These are phyloP conservation scores for Boletales sp. DNA, from an alignment of 768 basidiomycete species.

Conservation along the genomic window DNA sequence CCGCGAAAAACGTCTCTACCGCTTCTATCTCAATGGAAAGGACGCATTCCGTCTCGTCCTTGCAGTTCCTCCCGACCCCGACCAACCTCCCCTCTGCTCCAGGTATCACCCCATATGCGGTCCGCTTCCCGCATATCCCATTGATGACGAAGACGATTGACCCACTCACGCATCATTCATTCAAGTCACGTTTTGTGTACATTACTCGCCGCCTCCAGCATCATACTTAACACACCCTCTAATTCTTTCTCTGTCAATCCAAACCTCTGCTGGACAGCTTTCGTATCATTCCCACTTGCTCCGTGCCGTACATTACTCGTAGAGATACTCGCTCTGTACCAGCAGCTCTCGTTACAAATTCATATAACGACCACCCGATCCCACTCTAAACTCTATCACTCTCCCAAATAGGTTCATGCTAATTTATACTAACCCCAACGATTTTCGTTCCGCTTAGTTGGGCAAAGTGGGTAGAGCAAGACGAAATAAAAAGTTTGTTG, in stretches of 20 bases:
- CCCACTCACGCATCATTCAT: constrained; percentile 8
- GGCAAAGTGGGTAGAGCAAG: neutral
- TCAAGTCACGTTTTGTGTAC: constrained; percentile 2
- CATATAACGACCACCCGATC: too few species aligned
- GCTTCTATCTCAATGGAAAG: constrained; percentile 97
- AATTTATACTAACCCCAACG: constrained; percentile 11
- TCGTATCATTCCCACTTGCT: neutral
- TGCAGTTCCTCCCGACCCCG: constrained; percentile 42
- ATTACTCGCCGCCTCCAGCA: constrained; percentile 5
- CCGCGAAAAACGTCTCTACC: constrained; percentile 87
- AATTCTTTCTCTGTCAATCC: constrained; percentile 2
- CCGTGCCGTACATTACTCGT: constrained; percentile 8
- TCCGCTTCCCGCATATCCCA: constrained; percentile 17
- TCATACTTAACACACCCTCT: constrained; percentile 7
- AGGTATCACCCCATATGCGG: constrained; percentile 14
- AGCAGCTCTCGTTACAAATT: neutral
- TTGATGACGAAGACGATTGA: constrained; percentile 26
- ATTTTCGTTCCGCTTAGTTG: neutral
- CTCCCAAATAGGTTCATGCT: constrained; percentile 8
- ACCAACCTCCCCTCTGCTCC: constrained; percentile 11
- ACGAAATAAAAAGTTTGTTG: constrained; percentile 1
- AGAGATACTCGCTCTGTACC: neutral
- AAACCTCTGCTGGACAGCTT: neutral
- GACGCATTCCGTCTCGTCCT: constrained; percentile 88
- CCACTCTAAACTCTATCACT: neutral